Conservation (phyloP, 179 eudicot species). For the Silene vulgaris region DNA sequence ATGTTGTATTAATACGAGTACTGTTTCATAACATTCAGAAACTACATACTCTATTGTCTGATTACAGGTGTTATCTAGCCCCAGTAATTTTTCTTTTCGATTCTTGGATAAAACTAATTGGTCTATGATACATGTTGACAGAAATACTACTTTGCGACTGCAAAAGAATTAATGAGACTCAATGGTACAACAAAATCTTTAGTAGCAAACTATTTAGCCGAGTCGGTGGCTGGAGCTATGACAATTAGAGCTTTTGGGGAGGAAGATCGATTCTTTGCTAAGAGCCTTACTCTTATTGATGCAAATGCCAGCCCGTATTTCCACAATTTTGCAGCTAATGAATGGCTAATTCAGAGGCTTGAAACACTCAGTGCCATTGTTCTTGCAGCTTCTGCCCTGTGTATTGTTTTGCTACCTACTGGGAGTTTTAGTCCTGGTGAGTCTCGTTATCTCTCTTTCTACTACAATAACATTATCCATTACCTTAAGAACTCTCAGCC, state of each 20-base stretch:
- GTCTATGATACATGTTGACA: conserved; percentile 19
- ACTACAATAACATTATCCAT: neutral
- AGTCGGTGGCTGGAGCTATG: conserved; percentile 69
- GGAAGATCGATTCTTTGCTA: conserved; percentile 66
- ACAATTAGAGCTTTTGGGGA: conserved; percentile 69
- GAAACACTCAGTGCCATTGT: conserved; percentile 60
- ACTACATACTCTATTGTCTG: neutral
- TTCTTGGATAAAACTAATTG: neutral
- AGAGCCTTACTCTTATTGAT: conserved; percentile 58
- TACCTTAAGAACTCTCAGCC: neutral
- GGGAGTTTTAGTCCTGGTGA: conserved; percentile 75
- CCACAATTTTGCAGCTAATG: conserved; percentile 71
- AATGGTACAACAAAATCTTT: conserved; percentile 83
- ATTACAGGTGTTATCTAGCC: neutral
- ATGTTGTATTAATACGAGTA: neutral
- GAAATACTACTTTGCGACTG: conserved; percentile 66
- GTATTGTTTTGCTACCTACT: conserved; percentile 73
- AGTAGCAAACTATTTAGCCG: conserved; percentile 71
- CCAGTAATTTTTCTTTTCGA: neutral
- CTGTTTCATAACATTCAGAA: neutral
- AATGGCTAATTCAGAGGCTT: conserved; percentile 77
- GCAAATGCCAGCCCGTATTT: conserved; percentile 67
- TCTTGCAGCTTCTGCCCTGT: conserved; percentile 60
- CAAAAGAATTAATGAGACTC: conserved; percentile 74
- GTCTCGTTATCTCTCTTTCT: conserved; percentile 11